phyloP scores from a whole-genome alignment of 2,329 filamentous ascomycete species.

The Clonostachys sp. region DNA sequence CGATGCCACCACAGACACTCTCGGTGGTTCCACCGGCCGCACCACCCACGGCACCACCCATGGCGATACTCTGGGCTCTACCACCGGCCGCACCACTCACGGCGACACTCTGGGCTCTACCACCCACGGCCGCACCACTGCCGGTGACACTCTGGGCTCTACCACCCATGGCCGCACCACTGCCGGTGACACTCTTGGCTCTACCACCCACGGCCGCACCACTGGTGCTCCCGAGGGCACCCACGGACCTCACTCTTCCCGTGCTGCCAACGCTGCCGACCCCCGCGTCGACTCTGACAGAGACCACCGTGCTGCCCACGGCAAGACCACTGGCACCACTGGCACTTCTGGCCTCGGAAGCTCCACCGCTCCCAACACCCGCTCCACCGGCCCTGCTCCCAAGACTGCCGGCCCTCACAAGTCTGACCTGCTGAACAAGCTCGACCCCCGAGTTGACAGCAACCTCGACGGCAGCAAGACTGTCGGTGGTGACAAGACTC shows the following conservation, averaged over 20 bases:
- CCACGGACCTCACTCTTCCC: constrained; percentile 35
- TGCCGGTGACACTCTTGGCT: constrained; percentile 3
- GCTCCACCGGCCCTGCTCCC: constrained; percentile 38
- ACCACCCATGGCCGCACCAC: constrained; percentile 12
- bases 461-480: constrained; percentile 48
- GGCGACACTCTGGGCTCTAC: constrained; percentile 4
- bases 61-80: constrained; percentile 10
- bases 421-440: constrained; percentile 38
- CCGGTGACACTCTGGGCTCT: constrained; percentile 9
- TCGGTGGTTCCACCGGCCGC: not conserved
- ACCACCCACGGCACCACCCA: constrained; percentile 15
- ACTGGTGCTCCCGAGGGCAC: constrained; percentile 18
- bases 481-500: constrained; percentile 46
- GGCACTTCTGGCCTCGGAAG: constrained; percentile 15
- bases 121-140: constrained; percentile 12
- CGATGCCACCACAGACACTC: constrained; percentile 9
- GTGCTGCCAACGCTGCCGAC: constrained; percentile 41
- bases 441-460: constrained; percentile 46
- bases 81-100: constrained; percentile 12
- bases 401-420: constrained; percentile 48
- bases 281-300: constrained; percentile 47
- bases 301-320: constrained; percentile 21
- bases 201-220: constrained; percentile 9
- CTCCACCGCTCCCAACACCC: constrained; percentile 18
- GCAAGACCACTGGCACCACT: constrained; percentile 10